Percentiles rank a stretch among this genome's conserved stretches.
Conservation (phyloP, 2,329 filamentous ascomycete species). For the Trichoderma sp. region DNA sequence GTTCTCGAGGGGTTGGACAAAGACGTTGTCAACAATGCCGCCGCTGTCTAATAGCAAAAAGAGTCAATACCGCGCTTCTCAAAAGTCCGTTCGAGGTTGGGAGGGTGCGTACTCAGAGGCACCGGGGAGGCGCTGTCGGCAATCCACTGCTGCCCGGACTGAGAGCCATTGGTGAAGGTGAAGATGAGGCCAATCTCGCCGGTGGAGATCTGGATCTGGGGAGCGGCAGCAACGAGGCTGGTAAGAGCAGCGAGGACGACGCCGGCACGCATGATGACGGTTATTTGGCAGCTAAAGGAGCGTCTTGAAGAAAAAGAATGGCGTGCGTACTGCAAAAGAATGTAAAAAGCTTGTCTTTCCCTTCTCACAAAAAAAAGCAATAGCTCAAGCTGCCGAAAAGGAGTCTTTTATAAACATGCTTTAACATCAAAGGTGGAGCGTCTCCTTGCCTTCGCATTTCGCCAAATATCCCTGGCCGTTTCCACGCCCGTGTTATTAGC, state of each 20-base stretch:
- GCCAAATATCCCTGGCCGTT: conserved; percentile 1
- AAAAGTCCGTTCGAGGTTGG: not conserved
- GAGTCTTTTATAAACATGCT: not conserved
- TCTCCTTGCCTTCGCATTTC: conserved; percentile 1
- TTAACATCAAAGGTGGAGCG: not conserved
- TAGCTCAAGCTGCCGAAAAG: not conserved
- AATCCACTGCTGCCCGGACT: not conserved
- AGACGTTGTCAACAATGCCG: conserved; percentile 10
- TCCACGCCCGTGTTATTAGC: not conserved
- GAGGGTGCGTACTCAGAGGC: not conserved
- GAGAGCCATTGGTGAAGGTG: not conserved
- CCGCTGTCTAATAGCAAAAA: not conserved
- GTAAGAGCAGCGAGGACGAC: conserved; percentile 10
- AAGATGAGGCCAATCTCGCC: conserved; percentile 2
- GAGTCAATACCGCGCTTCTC: not conserved
- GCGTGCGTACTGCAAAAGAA: not conserved
- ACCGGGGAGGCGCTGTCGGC: not conserved
- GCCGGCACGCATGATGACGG: not conserved
- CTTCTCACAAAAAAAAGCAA: not conserved
- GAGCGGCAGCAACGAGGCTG: conserved; percentile 3
- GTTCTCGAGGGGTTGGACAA: not conserved
- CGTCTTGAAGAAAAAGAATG: not conserved
- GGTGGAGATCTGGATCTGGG: not conserved
- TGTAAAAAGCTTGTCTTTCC: not conserved
- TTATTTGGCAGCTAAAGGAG: not conserved